Base-by-base conservation (phyloP, 1,284 basidiomycete genomes). In the Puccinia coronata region DNA sequence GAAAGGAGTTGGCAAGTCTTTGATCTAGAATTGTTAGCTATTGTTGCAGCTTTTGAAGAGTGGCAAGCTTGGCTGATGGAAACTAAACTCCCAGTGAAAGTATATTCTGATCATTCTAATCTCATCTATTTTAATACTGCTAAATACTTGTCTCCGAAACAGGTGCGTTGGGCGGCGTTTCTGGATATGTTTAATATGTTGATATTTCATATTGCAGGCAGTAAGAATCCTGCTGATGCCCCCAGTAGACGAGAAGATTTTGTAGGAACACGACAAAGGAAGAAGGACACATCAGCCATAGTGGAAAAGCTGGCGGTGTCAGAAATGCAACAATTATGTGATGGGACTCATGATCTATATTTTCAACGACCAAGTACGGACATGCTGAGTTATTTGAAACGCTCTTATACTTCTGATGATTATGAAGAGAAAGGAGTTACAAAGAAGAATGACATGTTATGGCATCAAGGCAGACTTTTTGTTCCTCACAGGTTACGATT, bases 41-140 rank as follows among this genome's bases (percentile, higher is more conserved):
- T 65, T 43, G 75, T 78, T 20, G 39, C 61, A 23, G 41, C 61
- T 4, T 78, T 67, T 39, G 20, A 65, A 18, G 47, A 67, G 31
- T 69, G 43, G 59, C 9, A n/a, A 8, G 34, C 47, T 34, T 78
- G 59, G 61, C 39, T 77, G 47, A 65, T 65, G 61, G 61, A 28
- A 6, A 65, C 74, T 2, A 23, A 63, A 9, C 36, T 12, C 23
- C 74, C 41, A 18, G 41, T 67, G 3, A 25, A 2, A 31, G 41
- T 77, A 47, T 47, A 43, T 61, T 75, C 53, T 28, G 72, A 75
- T 39, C 51, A 75, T 75, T 39, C 51, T 39, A 75, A 75, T 55
- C 39, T 75, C n/a, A 8, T 57, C 14, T 75, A 75, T 61, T 75
- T 75, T 75, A 75, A 57, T 51, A 47, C 39, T 6, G 34, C 31